phyloP scores from a whole-genome alignment of 2,329 filamentous ascomycete genomes.

The Fusarium sp. region DNA sequence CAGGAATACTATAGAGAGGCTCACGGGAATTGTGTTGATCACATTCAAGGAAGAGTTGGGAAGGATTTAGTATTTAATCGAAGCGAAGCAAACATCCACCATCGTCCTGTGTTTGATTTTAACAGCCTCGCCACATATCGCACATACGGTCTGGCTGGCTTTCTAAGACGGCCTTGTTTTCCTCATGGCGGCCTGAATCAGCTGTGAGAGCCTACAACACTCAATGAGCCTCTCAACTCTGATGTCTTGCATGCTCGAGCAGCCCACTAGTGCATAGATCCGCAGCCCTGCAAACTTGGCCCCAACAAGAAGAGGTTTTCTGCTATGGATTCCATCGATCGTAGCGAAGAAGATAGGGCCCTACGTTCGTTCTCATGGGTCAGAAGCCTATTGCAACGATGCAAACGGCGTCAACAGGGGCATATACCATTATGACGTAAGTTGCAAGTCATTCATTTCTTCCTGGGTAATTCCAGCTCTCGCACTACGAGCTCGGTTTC shows the following conservation, averaged over 20 bases:
- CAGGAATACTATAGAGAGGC: conserved; percentile 30
- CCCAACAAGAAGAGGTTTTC: conserved; percentile 46
- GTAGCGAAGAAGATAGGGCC: background rate
- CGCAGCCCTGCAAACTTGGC: conserved; percentile 50
- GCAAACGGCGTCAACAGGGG: background rate
- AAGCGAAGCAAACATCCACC: background rate
- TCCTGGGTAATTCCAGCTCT: background rate
- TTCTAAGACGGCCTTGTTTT: background rate
- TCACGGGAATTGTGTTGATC: conserved; percentile 29
- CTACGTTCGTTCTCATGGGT: background rate
- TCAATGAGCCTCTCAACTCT: conserved; percentile 52
- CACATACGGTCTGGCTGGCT: background rate
- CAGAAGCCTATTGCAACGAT: background rate
- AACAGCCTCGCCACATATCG: background rate
- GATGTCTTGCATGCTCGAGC: conserved; percentile 53
- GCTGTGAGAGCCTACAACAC: conserved; percentile 43
- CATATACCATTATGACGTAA: conserved; percentile 11
- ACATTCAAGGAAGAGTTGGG: conserved; percentile 10
- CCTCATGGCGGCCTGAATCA: background rate
- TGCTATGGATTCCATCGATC: conserved; percentile 50
- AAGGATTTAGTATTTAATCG: conserved; percentile 29
- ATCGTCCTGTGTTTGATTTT: conserved; percentile 27
- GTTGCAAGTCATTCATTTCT: background rate
- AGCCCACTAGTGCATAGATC: conserved; percentile 45
- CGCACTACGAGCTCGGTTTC: background rate